phyloP scores from a whole-genome alignment of 495 filamentous ascomycete species.

The Tuber calosporum region DNA sequence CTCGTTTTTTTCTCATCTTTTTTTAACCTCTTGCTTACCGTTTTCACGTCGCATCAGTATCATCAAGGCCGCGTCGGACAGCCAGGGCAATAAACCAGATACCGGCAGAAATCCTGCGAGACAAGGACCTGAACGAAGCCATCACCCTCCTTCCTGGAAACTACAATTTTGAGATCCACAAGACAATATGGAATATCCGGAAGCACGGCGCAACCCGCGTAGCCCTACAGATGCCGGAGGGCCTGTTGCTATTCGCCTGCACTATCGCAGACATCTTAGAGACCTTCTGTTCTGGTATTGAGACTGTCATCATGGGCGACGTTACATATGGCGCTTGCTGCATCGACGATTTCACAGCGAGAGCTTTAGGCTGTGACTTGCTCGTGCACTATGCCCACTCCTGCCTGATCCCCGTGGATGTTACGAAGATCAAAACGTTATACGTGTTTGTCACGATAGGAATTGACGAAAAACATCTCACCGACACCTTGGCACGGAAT shows the following conservation, averaged over 20 bases:
- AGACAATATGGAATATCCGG: slow-evolving; percentile 92
- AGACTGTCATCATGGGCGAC: slow-evolving; percentile 97
- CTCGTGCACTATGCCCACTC: slow-evolving; percentile 96
- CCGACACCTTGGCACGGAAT: slow-evolving; percentile 81
- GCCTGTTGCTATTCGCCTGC: slow-evolving; percentile 88
- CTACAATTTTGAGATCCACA: slow-evolving; percentile 97
- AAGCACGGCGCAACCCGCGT: slow-evolving; percentile 67
- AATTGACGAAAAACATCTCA: slow-evolving; percentile 80
- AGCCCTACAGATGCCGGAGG: slow-evolving; percentile 93
- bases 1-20: not conserved
- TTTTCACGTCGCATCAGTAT: slow-evolving; percentile 40
- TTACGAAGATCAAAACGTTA: slow-evolving; percentile 88
- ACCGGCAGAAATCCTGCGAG: slow-evolving; percentile 74
- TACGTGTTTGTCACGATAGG: slow-evolving; percentile 98
- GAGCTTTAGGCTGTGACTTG: slow-evolving; percentile 88
- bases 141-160: slow-evolving; percentile 81
- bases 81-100: slow-evolving; percentile 81
- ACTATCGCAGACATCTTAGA: slow-evolving; percentile 96
- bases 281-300: slow-evolving; percentile 81
- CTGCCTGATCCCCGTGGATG: slow-evolving; percentile 90
- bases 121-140: slow-evolving; percentile 80
- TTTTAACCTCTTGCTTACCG: slow-evolving; percentile 15
- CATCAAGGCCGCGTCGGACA: slow-evolving; percentile 56
- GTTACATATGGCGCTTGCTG: slow-evolving; percentile 99
- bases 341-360: slow-evolving; percentile 95